phyloP scores from a whole-genome alignment of 257 asterid species.

The Knoxia roxburghii region DNA sequence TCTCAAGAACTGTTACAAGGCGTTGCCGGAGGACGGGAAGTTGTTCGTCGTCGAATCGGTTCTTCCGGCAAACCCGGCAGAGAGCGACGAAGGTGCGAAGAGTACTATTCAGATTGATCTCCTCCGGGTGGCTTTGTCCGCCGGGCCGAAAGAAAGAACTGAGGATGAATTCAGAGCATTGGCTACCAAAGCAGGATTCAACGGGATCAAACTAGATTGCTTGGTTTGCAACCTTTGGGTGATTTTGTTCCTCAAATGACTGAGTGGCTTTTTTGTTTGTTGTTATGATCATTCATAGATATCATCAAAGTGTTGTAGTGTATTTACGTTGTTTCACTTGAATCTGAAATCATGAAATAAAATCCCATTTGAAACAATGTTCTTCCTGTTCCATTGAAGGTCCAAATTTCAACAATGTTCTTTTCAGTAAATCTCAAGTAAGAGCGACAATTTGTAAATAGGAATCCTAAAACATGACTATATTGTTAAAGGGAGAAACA shows the following conservation, averaged over 20 bases:
- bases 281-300: no score
- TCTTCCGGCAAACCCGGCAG: constrained; percentile 4
- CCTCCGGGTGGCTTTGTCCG: neutral
- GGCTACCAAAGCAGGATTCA: constrained; percentile 12
- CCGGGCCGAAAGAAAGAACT: constrained; percentile 5
- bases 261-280: neutral
- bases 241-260: neutral
- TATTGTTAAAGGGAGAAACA: no score
- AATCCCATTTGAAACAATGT: no score
- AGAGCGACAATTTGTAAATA: no score
- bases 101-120: constrained; percentile 10
- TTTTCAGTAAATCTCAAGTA: no score
- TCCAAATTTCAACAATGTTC: no score
- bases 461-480: no score
- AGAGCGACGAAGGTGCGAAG: neutral
- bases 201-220: constrained; percentile 5
- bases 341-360: no score
- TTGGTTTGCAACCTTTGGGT: constrained; percentile 3
- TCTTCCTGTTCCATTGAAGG: no score
- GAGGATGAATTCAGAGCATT: neutral
- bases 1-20: constrained; percentile 13
- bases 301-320: no score
- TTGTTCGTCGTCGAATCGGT: neutral
- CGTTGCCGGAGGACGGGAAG: constrained; percentile 7
- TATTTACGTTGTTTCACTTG: no score